Conservation (phyloP, 768 basidiomycete species). For the Mycena rebaudengoi region DNA sequence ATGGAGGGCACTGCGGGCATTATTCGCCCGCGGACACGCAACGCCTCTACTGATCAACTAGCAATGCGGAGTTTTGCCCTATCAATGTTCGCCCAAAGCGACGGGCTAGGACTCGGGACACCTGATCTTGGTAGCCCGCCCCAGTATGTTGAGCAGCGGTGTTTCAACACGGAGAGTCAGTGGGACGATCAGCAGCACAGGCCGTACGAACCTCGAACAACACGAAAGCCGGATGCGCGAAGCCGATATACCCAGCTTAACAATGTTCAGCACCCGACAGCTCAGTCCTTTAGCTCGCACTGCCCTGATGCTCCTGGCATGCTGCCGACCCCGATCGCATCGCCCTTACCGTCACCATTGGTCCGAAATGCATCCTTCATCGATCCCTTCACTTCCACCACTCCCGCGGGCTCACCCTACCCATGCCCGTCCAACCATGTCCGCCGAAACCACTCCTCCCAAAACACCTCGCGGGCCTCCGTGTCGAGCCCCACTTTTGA, state of each 20-base stretch:
- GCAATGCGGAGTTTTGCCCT: constrained; percentile 68
- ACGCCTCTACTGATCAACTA: constrained; percentile 67
- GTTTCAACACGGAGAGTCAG: constrained; percentile 34
- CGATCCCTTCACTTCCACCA: constrained; percentile 59
- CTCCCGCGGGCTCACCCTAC: constrained; percentile 77
- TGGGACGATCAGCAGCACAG: constrained; percentile 46
- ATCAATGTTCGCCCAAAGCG: constrained; percentile 57
- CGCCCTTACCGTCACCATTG: constrained; percentile 76
- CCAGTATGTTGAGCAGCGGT: constrained; percentile 39
- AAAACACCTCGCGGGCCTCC: constrained; percentile 42
- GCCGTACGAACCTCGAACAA: constrained; percentile 32
- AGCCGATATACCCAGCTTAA: constrained; percentile 45
- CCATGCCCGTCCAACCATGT: constrained; percentile 83
- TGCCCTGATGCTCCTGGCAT: constrained; percentile 82
- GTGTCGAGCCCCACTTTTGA: constrained; percentile 45
- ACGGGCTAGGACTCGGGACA: constrained; percentile 3
- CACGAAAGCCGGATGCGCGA: constrained; percentile 43
- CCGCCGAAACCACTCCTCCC: constrained; percentile 57
- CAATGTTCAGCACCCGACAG: constrained; percentile 63
- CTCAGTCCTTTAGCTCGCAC: constrained; percentile 62
- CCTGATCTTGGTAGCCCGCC: constrained; percentile 30
- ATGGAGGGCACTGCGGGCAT: no score
- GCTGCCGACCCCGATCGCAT: constrained; percentile 79
- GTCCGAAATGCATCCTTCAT: constrained; percentile 58
- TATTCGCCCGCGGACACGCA: no score